phyloP scores from a whole-genome alignment of 345 rosid genomes.

The Rhodamnia rubescens region DNA sequence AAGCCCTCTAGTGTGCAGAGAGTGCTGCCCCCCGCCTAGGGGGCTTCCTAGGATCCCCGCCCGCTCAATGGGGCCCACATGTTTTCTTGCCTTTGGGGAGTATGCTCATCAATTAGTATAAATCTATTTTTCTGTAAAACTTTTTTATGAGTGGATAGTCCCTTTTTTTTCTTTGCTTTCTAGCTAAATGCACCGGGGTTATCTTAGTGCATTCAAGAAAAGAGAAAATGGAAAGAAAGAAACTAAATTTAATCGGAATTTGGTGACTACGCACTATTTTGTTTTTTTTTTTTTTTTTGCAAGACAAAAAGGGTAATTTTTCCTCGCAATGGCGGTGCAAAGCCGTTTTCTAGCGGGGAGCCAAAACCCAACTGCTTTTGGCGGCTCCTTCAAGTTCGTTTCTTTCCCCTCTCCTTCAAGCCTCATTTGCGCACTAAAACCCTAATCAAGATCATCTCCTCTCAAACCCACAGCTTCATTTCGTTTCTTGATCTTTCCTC shows the following conservation, averaged over 20 bases:
- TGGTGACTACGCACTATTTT: background rate
- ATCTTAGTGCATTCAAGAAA: background rate
- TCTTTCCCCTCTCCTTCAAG: background rate
- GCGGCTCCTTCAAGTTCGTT: background rate
- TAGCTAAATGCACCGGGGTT: no score
- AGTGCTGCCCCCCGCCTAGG: no score
- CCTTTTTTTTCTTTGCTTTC: background rate
- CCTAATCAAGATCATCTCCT: background rate
- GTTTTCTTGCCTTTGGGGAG: no score
- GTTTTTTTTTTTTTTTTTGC: no score
- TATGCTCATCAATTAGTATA: background rate
- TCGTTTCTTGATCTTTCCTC: background rate
- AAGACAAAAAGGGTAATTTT: background rate
- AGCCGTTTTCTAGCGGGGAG: background rate
- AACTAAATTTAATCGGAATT: background rate
- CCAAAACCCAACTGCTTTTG: no score
- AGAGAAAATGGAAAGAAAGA: background rate
- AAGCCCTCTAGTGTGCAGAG: no score
- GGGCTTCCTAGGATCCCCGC: no score
- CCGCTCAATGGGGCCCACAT: no score
- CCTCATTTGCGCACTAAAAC: background rate
- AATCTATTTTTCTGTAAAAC: background rate
- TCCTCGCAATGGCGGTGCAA: no score
- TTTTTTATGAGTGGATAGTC: background rate
- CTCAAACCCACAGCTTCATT: background rate